Evolutionary conservation across 345 rosid genomes (phyloP).

Genomic region (Raphanus sativus): DNA sequence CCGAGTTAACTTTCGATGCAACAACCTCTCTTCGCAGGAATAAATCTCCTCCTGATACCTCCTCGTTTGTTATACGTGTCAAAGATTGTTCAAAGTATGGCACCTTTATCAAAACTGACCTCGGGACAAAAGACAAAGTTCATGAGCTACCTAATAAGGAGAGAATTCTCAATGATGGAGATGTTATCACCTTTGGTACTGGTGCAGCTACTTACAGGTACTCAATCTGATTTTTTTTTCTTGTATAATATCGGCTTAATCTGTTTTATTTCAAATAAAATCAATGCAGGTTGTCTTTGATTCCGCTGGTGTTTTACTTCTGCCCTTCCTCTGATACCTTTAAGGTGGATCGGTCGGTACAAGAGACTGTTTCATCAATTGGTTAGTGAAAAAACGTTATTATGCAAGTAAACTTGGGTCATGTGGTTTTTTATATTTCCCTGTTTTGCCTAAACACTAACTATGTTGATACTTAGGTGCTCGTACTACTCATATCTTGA

Average conservation of each 20-base stretch:
- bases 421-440: neutral
- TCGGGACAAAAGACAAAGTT: conserved; percentile 52
- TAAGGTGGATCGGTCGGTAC: conserved; percentile 42
- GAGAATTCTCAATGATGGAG: conserved; percentile 61
- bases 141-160: conserved; percentile 68
- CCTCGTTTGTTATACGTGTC: conserved; percentile 47
- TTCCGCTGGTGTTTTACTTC: conserved; percentile 56
- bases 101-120: conserved; percentile 59
- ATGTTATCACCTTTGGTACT: conserved; percentile 75
- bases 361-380: conserved; percentile 62
- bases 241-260: neutral
- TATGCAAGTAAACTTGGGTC: neutral
- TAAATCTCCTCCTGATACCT: conserved; percentile 31
- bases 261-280: neutral
- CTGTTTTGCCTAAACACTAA: conserved; percentile 9
- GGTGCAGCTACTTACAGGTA: conserved; percentile 84
- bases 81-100: conserved; percentile 92
- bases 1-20: conserved; percentile 65
- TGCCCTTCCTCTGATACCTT: conserved; percentile 45
- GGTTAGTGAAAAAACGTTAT: conserved; percentile 51
- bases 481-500: conserved; percentile 38
- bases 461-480: conserved; percentile 54
- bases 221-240: neutral
- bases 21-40: conserved; percentile 30
- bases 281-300: conserved; percentile 60